Conservation (phyloP, 208 protist genomes). For the Novymonas esmeraldas region DNA sequence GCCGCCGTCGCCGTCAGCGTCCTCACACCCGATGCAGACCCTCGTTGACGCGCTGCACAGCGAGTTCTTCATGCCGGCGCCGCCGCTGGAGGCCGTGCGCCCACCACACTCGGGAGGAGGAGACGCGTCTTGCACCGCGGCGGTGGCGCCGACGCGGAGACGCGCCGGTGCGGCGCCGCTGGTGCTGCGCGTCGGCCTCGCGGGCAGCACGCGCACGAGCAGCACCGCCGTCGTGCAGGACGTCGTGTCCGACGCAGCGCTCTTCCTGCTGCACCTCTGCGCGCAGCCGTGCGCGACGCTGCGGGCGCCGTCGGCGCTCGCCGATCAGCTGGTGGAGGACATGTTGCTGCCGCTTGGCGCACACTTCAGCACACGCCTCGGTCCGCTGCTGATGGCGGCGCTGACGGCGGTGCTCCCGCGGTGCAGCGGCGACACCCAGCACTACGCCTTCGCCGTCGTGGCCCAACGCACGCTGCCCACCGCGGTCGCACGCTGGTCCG, state of each 20-base stretch:
- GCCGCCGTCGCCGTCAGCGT: neutral
- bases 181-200: constrained; percentile 19
- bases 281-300: constrained; percentile 67
- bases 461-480: constrained; percentile 20
- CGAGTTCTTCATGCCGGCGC: constrained; percentile 24
- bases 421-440: constrained; percentile 23
- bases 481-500: neutral
- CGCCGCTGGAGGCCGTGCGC: constrained; percentile 1
- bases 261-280: constrained; percentile 72
- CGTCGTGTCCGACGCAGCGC: constrained; percentile 46
- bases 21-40: constrained; percentile 7
- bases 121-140: too few relatives aligned
- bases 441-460: constrained; percentile 15
- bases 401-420: constrained; percentile 39
- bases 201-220: constrained; percentile 17
- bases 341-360: constrained; percentile 42
- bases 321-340: constrained; percentile 45
- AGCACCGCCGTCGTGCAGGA: constrained; percentile 42
- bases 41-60: constrained; percentile 8
- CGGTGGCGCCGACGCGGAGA: constrained; percentile 6
- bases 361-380: constrained; percentile 44
- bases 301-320: constrained; percentile 31
- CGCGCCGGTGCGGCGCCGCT: constrained; percentile 9
- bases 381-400: constrained; percentile 48
- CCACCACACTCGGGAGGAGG: too few relatives aligned